These are phyloP conservation scores for Lipomyces kockii DNA, from an alignment of 805 yeast genomes.

Conservation along the genomic window DNA sequence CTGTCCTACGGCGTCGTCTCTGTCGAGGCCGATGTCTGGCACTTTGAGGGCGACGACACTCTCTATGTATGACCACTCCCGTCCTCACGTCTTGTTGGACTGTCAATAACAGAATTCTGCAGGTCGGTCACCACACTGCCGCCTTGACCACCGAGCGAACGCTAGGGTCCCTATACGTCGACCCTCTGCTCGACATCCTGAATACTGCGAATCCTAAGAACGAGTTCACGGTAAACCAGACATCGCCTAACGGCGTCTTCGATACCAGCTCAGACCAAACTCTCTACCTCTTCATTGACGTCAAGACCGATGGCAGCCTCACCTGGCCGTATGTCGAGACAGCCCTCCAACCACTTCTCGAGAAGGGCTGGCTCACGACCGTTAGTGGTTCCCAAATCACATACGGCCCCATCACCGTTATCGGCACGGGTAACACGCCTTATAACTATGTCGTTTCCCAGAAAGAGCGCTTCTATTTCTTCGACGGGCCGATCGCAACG, in stretches of 20 bases:
- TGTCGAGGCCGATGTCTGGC: slow-evolving; percentile 63
- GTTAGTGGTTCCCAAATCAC: slow-evolving; percentile 46
- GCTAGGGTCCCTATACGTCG: slow-evolving; percentile 56
- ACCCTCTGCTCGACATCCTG: slow-evolving; percentile 56
- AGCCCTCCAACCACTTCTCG: slow-evolving; percentile 55
- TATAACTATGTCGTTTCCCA: slow-evolving; percentile 44
- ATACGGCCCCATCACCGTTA: slow-evolving; percentile 63
- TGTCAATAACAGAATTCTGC: slow-evolving; percentile 49
- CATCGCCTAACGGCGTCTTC: slow-evolving; percentile 46
- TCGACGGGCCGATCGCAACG: slow-evolving; percentile 56
- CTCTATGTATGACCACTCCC: slow-evolving; percentile 40
- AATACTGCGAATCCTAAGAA: slow-evolving; percentile 52
- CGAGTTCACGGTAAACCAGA: slow-evolving; percentile 31
- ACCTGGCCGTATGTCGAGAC: slow-evolving; percentile 55
- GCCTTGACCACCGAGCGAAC: slow-evolving; percentile 55
- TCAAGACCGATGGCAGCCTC: slow-evolving; percentile 53
- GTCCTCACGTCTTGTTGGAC: background rate
- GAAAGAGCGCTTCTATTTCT: slow-evolving; percentile 49
- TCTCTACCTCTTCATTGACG: slow-evolving; percentile 65
- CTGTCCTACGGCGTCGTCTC: slow-evolving; percentile 54
- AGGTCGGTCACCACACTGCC: slow-evolving; percentile 61
- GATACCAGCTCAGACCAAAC: slow-evolving; percentile 57
- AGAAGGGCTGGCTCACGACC: slow-evolving; percentile 56
- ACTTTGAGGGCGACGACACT: slow-evolving; percentile 45
- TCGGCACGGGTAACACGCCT: slow-evolving; percentile 72